These are phyloP conservation scores for Chlorella variabilis DNA, from an alignment of 163 green algal species.

Conservation along the genomic window DNA sequence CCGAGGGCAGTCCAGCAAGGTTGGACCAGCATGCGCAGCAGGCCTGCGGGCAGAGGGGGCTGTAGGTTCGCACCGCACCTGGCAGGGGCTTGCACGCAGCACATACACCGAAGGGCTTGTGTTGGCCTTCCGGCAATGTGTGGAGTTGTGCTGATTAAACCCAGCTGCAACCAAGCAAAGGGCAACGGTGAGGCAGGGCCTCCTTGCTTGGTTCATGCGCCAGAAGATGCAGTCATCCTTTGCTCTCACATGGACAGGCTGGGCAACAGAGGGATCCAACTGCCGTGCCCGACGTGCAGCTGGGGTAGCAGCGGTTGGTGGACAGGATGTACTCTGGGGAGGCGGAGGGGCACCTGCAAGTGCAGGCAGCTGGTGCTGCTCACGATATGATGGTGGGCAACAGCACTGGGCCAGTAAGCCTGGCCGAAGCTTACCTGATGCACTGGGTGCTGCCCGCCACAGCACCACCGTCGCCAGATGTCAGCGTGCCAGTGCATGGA, in stretches of 20 bases:
- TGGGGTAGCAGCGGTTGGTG: neutral
- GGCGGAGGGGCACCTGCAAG: neutral
- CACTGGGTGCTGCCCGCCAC: neutral
- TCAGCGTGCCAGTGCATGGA: neutral
- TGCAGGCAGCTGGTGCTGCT: neutral
- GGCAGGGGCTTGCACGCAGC: neutral
- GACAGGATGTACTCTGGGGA: neutral
- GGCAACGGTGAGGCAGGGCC: too few species aligned
- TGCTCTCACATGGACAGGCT: neutral
- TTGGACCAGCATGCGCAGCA: too few species aligned
- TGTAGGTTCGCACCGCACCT: too few species aligned
- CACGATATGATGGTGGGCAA: too few species aligned
- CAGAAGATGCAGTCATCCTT: too few species aligned
- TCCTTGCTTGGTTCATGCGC: too few species aligned
- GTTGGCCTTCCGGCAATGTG: neutral
- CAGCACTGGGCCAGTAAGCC: too few species aligned
- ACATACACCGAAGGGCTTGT: neutral
- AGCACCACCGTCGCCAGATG: neutral
- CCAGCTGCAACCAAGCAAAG: too few species aligned
- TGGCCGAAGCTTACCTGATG: neutral
- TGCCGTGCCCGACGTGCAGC: neutral
- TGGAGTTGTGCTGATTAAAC: neutral
- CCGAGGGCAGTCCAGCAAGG: too few species aligned
- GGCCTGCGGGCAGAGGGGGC: too few species aligned
- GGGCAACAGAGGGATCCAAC: neutral